phyloP scores from a whole-genome alignment of 768 basidiomycete genomes.

The Suillus brevipes region DNA sequence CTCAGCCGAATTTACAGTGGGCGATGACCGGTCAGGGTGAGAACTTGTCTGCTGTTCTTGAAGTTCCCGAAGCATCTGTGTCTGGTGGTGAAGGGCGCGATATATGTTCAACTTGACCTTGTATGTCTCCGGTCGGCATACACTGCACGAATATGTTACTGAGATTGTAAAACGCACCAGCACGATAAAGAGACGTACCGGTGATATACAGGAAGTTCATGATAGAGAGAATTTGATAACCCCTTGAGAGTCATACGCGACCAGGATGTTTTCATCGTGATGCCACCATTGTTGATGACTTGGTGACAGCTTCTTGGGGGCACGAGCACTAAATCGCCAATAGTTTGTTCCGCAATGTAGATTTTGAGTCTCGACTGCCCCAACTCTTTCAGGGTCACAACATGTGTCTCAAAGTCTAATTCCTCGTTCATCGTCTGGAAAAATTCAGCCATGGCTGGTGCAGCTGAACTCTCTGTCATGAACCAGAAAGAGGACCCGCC shows the following conservation, averaged over 20 bases:
- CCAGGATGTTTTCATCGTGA: conserved; percentile 85
- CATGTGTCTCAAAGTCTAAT: conserved; percentile 73
- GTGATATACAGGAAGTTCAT: conserved; percentile 79
- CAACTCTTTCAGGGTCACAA: conserved; percentile 63
- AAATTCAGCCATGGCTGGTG: conserved; percentile 54
- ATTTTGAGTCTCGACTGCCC: conserved; percentile 64
- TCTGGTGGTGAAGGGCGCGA: conserved; percentile 46
- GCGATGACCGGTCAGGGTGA: background rate
- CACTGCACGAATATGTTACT: conserved; percentile 42
- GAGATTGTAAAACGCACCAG: background rate
- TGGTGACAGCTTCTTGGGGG: conserved; percentile 84
- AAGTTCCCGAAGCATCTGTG: conserved; percentile 15
- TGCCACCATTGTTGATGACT: conserved; percentile 77
- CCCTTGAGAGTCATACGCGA: conserved; percentile 77
- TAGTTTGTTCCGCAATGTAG: conserved; percentile 69
- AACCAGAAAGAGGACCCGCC: conserved; percentile 82
- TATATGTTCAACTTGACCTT: conserved; percentile 68
- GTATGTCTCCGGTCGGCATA: conserved; percentile 80
- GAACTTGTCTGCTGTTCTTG: conserved; percentile 3
- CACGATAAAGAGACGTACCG: conserved; percentile 44
- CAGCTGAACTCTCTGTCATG: conserved; percentile 68
- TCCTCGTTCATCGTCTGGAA: conserved; percentile 48
- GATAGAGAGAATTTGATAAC: conserved; percentile 56
- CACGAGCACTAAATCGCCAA: conserved; percentile 80
- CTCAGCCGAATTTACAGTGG: background rate